Evolutionary conservation across 768 basidiomycete genomes (phyloP).

Genomic region (Cystobasidium onofrii): DNA sequence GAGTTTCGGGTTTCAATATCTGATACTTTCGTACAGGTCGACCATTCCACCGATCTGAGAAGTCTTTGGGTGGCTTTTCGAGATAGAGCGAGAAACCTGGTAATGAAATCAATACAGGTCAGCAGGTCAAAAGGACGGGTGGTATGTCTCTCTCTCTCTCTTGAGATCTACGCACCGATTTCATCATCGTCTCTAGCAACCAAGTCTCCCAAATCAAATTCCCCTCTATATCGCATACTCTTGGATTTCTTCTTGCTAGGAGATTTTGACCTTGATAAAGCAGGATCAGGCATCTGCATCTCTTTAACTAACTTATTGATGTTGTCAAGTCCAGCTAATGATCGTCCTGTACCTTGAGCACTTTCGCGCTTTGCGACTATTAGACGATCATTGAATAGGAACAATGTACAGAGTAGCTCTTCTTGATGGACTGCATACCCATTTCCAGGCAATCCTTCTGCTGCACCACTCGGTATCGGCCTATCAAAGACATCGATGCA

Average conservation of each 20-base stretch:
- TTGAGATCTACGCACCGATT: no score
- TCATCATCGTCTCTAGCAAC: slow-evolving; percentile 70
- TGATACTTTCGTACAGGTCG: slow-evolving; percentile 72
- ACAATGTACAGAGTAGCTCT: slow-evolving; percentile 71
- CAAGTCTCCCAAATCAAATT: slow-evolving; percentile 74
- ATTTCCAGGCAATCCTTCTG: slow-evolving; percentile 41
- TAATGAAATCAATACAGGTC: no score
- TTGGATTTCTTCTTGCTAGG: slow-evolving; percentile 54
- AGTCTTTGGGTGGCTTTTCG: slow-evolving; percentile 70
- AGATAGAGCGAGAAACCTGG: slow-evolving; percentile 77
- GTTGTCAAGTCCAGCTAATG: slow-evolving; percentile 54
- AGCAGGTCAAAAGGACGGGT: no score
- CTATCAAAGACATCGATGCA: slow-evolving; percentile 85
- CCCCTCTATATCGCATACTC: slow-evolving; percentile 74
- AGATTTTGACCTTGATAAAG: slow-evolving; percentile 29
- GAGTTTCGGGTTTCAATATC: slow-evolving; percentile 44
- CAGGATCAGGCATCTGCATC: slow-evolving; percentile 35
- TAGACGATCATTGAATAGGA: slow-evolving; percentile 89
- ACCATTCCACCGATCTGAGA: slow-evolving; percentile 76
- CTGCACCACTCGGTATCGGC: slow-evolving; percentile 43
- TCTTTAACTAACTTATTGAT: slow-evolving; percentile 58
- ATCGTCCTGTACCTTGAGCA: slow-evolving; percentile 42
- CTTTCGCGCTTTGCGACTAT: slow-evolving; percentile 74
- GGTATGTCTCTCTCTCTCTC: no score
- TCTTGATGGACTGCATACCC: slow-evolving; percentile 47